Conservation (phyloP, 345 rosid genomes). For the Durio zibethinus region DNA sequence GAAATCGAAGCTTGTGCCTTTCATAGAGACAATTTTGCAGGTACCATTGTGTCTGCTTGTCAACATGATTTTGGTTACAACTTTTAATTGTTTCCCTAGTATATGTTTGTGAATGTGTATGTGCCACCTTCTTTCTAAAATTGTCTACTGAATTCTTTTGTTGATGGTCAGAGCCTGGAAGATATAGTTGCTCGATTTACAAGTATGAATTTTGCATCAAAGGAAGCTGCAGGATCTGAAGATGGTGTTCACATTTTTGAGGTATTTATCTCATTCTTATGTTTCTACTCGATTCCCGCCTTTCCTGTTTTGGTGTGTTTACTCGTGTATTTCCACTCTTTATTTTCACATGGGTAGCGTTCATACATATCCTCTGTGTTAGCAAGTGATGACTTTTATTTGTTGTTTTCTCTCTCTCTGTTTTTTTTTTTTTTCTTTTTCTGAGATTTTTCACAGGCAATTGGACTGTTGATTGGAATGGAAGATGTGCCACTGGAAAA, state of each 20-base stretch:
- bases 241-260: constrained; percentile 89
- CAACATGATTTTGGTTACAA: not conserved
- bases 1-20: constrained; percentile 87
- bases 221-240: constrained; percentile 62
- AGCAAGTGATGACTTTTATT: not conserved
- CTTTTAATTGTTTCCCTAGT: not conserved
- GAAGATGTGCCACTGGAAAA: constrained; percentile 81
- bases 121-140: not conserved
- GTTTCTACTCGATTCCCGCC: not conserved
- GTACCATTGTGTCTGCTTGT: constrained; percentile 29
- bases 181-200: constrained; percentile 71
- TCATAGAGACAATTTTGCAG: constrained; percentile 80
- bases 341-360: not conserved
- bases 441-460: constrained; percentile 51
- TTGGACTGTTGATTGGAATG: constrained; percentile 85
- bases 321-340: not conserved
- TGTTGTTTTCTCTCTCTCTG: not conserved
- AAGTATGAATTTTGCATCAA: constrained; percentile 41
- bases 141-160: not conserved
- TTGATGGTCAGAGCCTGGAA: constrained; percentile 62
- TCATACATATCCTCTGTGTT: not conserved
- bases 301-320: not conserved
- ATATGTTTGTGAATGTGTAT: not conserved
- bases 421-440: not conserved
- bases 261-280: constrained; percentile 37